Evolutionary conservation across 306 rosid species (phyloP).

Genomic region (Spatholobus suberectus): DNA sequence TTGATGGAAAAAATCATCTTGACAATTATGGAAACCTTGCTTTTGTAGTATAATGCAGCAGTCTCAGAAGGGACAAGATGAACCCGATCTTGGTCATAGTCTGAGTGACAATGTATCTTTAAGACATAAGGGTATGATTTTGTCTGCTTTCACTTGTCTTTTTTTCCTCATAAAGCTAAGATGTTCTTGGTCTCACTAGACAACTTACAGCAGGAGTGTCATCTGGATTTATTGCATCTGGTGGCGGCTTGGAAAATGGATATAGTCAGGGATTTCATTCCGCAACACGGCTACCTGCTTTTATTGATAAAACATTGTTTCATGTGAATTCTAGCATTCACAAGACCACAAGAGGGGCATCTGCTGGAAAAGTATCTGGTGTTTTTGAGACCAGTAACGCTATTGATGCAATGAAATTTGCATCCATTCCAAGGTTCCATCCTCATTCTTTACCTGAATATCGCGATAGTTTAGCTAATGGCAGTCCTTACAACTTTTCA

Average conservation of each 20-base stretch:
- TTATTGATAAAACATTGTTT: constrained; percentile 50
- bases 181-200: constrained; percentile 39
- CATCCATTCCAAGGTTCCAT: constrained; percentile 58
- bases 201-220: constrained; percentile 45
- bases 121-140: constrained; percentile 55
- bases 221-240: constrained; percentile 59
- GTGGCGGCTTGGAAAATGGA: constrained; percentile 59
- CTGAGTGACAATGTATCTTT: constrained; percentile 53
- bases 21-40: constrained; percentile 39
- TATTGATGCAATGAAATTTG: constrained; percentile 58
- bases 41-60: constrained; percentile 68
- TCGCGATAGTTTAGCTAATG: constrained; percentile 62
- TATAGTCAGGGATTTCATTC: constrained; percentile 62
- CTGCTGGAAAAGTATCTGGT: constrained; percentile 52
- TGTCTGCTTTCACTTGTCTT: constrained; percentile 39
- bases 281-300: constrained; percentile 50
- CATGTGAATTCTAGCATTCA: constrained; percentile 58
- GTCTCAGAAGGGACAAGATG: constrained; percentile 66
- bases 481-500: constrained; percentile 53
- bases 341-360: constrained; percentile 55
- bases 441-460: constrained; percentile 82
- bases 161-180: constrained; percentile 20
- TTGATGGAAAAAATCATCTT: constrained; percentile 24
- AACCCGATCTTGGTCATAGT: constrained; percentile 54
- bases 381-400: constrained; percentile 48